These are phyloP conservation scores for Yarrowia divulgata DNA, from an alignment of 805 yeast genomes.

Conservation along the genomic window DNA sequence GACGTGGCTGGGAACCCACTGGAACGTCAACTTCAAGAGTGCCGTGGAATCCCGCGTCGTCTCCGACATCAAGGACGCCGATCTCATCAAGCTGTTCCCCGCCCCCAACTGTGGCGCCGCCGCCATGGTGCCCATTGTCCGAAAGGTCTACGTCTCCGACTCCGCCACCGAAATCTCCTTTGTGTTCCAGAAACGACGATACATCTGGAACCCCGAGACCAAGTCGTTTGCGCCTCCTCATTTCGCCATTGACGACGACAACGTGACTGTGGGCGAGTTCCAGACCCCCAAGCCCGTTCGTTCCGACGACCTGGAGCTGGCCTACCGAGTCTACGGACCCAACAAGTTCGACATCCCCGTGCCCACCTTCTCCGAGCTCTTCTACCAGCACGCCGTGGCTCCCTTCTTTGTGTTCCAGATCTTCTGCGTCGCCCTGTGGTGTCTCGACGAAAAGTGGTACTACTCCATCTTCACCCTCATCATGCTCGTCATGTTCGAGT, in stretches of 20 bases:
- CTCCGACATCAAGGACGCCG: conserved; percentile 63
- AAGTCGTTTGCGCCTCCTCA: conserved; percentile 79
- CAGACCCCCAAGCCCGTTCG: conserved; percentile 51
- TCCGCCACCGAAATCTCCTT: conserved; percentile 73
- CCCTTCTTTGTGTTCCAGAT: conserved; percentile 97
- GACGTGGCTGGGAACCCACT: conserved; percentile 88
- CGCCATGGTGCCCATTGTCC: conserved; percentile 70
- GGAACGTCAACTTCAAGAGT: conserved; percentile 79
- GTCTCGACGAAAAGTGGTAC: conserved; percentile 97
- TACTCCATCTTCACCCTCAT: conserved; percentile 88
- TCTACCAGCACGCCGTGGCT: conserved; percentile 97
- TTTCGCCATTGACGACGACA: conserved; percentile 66
- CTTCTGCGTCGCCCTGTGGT: conserved; percentile 94
- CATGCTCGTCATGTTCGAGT: conserved; percentile 92
- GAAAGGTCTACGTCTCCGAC: conserved; percentile 56
- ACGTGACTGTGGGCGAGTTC: conserved; percentile 63
- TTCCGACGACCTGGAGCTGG: conserved; percentile 51
- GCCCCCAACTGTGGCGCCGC: conserved; percentile 87
- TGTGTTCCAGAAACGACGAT: conserved; percentile 90
- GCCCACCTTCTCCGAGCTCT: conserved; percentile 87
- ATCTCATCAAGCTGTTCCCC: conserved; percentile 77
- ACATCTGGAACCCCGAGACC: conserved; percentile 65
- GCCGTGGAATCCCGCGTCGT: conserved; percentile 71
- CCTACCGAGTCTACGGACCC: conserved; percentile 72
- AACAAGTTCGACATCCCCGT: conserved; percentile 94